Evolutionary conservation across 2,329 filamentous ascomycete genomes (phyloP).

Genomic region (Aureobasidium sp.): DNA sequence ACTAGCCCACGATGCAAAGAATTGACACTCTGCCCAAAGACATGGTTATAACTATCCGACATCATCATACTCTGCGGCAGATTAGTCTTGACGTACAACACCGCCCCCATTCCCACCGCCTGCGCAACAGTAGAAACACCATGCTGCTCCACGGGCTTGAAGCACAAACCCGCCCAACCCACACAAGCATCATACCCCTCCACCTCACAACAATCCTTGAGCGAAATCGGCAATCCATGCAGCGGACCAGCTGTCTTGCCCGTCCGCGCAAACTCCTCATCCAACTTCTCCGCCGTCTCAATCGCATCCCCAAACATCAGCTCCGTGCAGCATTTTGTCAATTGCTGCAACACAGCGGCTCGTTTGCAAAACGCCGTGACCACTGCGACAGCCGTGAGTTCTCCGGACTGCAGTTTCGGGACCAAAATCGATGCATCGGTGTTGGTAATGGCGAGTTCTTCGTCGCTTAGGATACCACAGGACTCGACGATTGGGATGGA

Average conservation of each 20-base stretch:
- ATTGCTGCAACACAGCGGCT: conserved; percentile 25
- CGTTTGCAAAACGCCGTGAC: conserved; percentile 34
- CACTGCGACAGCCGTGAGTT: conserved; percentile 21
- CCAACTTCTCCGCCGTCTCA: conserved; percentile 19
- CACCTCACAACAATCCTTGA: conserved; percentile 44
- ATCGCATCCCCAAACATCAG: conserved; percentile 36
- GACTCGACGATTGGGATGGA: neutral
- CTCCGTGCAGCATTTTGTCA: conserved; percentile 25
- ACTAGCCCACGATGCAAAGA: conserved; percentile 45
- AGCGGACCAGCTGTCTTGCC: conserved; percentile 24
- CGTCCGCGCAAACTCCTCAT: conserved; percentile 17
- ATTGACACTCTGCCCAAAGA: conserved; percentile 46
- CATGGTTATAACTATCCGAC: conserved; percentile 42
- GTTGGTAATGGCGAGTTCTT: conserved; percentile 44
- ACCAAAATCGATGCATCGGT: conserved; percentile 36
- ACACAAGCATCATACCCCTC: conserved; percentile 31
- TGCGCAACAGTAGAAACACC: conserved; percentile 33
- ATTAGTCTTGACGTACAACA: conserved; percentile 46
- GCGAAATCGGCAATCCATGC: conserved; percentile 46
- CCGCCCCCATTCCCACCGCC: conserved; percentile 29
- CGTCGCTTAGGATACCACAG: conserved; percentile 40
- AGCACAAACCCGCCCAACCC: conserved; percentile 20
- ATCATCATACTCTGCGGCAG: conserved; percentile 48
- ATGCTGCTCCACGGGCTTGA: conserved; percentile 23
- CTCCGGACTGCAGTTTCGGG: conserved; percentile 24